Base-by-base conservation (phyloP, 805 yeast genomes). In the Torulaspora delbrueckii region DNA sequence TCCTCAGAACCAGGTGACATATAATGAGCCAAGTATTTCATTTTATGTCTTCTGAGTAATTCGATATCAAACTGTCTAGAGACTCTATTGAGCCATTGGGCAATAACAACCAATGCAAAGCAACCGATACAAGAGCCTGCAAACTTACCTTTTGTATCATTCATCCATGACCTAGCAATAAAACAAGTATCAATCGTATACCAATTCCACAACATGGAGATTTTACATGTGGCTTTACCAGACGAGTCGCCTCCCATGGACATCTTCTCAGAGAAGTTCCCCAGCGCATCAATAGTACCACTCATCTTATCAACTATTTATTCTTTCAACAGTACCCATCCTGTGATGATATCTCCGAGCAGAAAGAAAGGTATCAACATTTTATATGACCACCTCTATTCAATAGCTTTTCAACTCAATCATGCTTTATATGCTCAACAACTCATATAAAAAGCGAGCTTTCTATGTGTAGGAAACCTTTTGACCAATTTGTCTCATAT, bases 101-200 rank as follows among this genome's bases (percentile, higher is more conserved):
- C 70, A 8, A 76, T 74, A 40, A 81, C 60, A 2, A 79, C 82
- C 57, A 83, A 66, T 24, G 77, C 66, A 58, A 81, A 76, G 8
- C 79, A 77, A n/a, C 87, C 87, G 25, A 83, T 69, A 64, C 88
- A 83, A 0, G 85, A 73, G n/a, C 86, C 87, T 3, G 85, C 87
- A 66, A 82, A 82, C 64, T 72, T 79, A 1, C 82, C 83, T 45
- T 67, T 68, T 2, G 80, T 68, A 12, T 63, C 70, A 37, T 79
- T 77, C 47, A 78, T 85, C 89, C 89, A 82, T 25, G 81, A 66
- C 37, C 62, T 68, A 6, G 86, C 73, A 49, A 83, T 70, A 57
- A 82, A 82, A 59, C 87, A 83, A 4, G 82, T 67, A 53, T 82
- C 81, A 24, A 81, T 71, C 0, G 85, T 80, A 53, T 79, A 69